phyloP scores from a whole-genome alignment of 257 asterid genomes.

The Gentiana straminea region DNA sequence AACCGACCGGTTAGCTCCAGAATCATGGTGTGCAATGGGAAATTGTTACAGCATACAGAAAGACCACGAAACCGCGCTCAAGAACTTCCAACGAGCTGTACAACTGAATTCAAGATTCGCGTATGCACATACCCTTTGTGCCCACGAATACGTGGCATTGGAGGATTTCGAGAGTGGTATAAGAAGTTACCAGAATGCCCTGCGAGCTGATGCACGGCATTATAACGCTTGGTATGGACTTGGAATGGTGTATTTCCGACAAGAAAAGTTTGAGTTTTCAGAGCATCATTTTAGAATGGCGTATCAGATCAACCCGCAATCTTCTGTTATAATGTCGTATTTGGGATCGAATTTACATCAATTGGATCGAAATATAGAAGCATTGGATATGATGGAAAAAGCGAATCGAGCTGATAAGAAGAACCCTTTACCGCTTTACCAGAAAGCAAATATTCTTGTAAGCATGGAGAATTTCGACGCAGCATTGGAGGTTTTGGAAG shows the following conservation, averaged over 20 bases:
- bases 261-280: constrained; percentile 85
- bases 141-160: constrained; percentile 82
- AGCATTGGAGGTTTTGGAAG: constrained; percentile 89
- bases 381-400: constrained; percentile 79
- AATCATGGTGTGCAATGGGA: constrained; percentile 97
- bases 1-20: constrained; percentile 94
- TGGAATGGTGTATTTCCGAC: constrained; percentile 91
- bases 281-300: constrained; percentile 95
- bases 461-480: constrained; percentile 76
- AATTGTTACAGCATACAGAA: constrained; percentile 92
- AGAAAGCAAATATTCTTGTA: constrained; percentile 85
- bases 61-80: constrained; percentile 91
- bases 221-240: constrained; percentile 99
- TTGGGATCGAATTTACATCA: constrained; percentile 89
- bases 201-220: constrained; percentile 74
- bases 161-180: constrained; percentile 92
- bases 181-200: constrained; percentile 78
- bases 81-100: constrained; percentile 91
- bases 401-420: constrained; percentile 90
- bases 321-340: constrained; percentile 92
- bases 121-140: constrained; percentile 86
- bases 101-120: constrained; percentile 83
- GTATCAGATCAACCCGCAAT: constrained; percentile 66
- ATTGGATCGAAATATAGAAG: constrained; percentile 66
- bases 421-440: constrained; percentile 92